Conservation (phyloP, 305 asterid species). For the Fraxinus nigra region DNA sequence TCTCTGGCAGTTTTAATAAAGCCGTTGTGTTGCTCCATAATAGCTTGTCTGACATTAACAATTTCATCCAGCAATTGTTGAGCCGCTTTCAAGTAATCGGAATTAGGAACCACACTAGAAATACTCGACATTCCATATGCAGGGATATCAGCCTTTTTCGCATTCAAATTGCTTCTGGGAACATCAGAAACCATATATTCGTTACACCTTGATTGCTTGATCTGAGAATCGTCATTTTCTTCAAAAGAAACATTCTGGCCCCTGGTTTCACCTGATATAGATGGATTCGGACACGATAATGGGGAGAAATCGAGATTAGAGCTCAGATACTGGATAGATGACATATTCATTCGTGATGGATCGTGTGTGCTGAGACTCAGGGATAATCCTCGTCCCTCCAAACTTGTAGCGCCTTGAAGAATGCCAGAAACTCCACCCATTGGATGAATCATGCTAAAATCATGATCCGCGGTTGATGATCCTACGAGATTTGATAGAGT, state of each 20-base stretch:
- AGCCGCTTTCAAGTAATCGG: constrained; percentile 78
- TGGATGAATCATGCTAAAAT: constrained; percentile 42
- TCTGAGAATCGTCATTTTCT: constrained; percentile 38
- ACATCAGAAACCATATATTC: constrained; percentile 33
- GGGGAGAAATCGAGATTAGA: constrained; percentile 42
- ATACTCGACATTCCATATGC: constrained; percentile 44
- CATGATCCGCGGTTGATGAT: constrained; percentile 35
- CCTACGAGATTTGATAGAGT: constrained; percentile 53
- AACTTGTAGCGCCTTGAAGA: constrained; percentile 36
- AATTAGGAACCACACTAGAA: constrained; percentile 46
- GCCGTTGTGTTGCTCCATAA: constrained; percentile 46
- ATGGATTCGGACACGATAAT: constrained; percentile 31
- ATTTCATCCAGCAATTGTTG: constrained; percentile 78
- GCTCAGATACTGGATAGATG: constrained; percentile 44
- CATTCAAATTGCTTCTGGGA: constrained; percentile 29
- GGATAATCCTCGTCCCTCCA: constrained; percentile 69
- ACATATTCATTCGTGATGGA: constrained; percentile 47
- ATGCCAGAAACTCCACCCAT: constrained; percentile 30
- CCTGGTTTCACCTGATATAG: constrained; percentile 33
- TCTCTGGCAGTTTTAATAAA: constrained; percentile 37
- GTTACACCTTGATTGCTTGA: constrained; percentile 39
- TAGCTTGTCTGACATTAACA: constrained; percentile 66
- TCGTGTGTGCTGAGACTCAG: constrained; percentile 68
- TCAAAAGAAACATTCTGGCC: constrained; percentile 37
- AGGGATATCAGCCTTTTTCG: constrained; percentile 31